Evolutionary conservation across 352 stramenopile species (phyloP), one percentile per base, ranked within the genome.

Genomic region (Globisporangium radiosum): DNA sequence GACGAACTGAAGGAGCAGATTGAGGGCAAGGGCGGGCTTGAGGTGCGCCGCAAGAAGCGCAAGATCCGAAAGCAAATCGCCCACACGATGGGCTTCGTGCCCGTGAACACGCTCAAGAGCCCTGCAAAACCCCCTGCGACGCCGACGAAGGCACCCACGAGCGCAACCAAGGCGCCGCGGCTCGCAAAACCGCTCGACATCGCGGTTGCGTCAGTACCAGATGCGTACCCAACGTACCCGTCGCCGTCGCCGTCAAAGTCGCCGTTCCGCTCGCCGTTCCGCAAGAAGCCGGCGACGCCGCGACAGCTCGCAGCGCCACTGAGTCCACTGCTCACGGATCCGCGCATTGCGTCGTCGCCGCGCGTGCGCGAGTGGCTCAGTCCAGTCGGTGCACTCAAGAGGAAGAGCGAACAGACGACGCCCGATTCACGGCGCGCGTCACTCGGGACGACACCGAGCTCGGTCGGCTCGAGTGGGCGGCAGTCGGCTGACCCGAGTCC

Each of bases 51-150:
- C 50, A 92, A 89, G 65, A 90, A 87, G 68, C 78, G 82, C 50
- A 91, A 93, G 72, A 88, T 93, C 61, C 78, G 81, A 40, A 84
- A 85, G 39, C 69, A 88, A 52, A 57, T 93, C 39, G 81, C 53
- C 45, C 70, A 87, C 52, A 68, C 62, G 62, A 73, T 68, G n/a
- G 81, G 81, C 49, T 91, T 91, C 47, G 75, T 83, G 15, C 82
- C 84, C 15, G 68, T 86, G 11, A 90, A 89, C 62, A 84, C 70
- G 36, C 65, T 92, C 15, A 82, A 78, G 62, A 87, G 78, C 37
- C 81, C 81, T 42, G 70, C 68, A 40, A 72, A 60, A 47, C 54
- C 69, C 45, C 61, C 79, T 14, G 63, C 57, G 19, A 87, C 69
- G 43, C 78, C 75, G 15, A 64, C 56, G 5, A 73, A 73, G 50